Evolutionary conservation across 176 grass and related monocot genomes (phyloP), one percentile per base, ranked within the genome.

Genomic region (Musa schizocarpa): DNA sequence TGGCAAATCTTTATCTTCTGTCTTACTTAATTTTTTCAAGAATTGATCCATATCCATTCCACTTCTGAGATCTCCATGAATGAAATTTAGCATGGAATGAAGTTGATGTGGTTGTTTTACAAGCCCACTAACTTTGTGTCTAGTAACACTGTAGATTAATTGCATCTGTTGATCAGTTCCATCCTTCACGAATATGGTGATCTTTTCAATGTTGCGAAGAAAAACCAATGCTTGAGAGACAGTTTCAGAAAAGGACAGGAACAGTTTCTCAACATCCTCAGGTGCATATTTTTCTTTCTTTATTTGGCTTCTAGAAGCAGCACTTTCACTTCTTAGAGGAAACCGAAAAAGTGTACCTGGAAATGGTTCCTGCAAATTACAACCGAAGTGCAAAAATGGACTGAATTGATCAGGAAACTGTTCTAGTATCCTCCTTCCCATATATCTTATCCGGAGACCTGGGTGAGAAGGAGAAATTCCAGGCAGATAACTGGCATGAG

Each of bases 391-490:
- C 81, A 97, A 87, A 72, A 97, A 97, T 72, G 93, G 93, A 43
- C 83, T 81, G 78, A 97, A 97, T 63, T 97, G 93, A 84, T 97
- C 90, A 79, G 93, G 93, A 74, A 97, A 97, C 80, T 97, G 93
- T 74, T 97, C 90, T 79, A 92, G 88, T 76, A 97, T 93, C 79
- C 75, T 85, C 78, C 93, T 81, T 81, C 93, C 93, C 58, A 83
- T 81, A 84, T 93, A 97, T 75, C 81, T 90, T 90, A 97, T 93
- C 77, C 90, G 88, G 79, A 97, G 85, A 58, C 93, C 93, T 48
- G 93, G 93, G 81, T 97, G 93, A 88, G 93, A 90, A 12, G 93
- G 90, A 66, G 90, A 97, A 86, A 97, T 97, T 83, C 93, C 90
- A 71, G 93, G 93, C 76, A 97, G 82, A 80, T 97, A 90, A 82